Percentiles rank a stretch among this genome's conserved stretches.
phyloP scores from a whole-genome alignment of 1,139 yeast genomes.

The Scheffersomyces quercinus region DNA sequence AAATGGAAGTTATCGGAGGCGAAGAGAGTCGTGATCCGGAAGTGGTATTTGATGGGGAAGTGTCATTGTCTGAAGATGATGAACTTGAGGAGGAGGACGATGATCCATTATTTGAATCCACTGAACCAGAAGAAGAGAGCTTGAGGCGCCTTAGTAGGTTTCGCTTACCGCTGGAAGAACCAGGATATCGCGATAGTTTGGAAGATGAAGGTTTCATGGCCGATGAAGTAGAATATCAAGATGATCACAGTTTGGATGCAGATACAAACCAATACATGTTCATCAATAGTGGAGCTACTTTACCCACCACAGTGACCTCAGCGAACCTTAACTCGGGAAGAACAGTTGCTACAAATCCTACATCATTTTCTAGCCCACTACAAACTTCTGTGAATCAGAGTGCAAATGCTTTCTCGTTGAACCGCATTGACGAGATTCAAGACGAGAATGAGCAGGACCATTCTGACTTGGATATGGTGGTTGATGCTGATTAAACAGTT shows the following conservation, averaged over 20 bases:
- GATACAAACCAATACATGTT: conserved; percentile 12
- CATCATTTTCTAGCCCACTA: conserved; percentile 14
- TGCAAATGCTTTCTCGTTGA: conserved; percentile 1
- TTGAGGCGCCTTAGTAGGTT: conserved; percentile 5
- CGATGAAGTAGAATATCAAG: conserved; percentile 57
- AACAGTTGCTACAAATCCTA: conserved; percentile 20
- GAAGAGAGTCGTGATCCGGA: conserved; percentile 50
- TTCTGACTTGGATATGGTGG: conserved; percentile 52
- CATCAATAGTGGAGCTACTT: conserved; percentile 19
- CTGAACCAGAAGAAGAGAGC: conserved; percentile 8
- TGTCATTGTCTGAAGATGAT: conserved; percentile 10
- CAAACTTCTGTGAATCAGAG: conserved; percentile 1
- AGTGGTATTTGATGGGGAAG: conserved; percentile 44
- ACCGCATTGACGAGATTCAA: conserved; percentile 2
- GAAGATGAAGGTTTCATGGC: conserved; percentile 51
- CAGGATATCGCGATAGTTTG: conserved; percentile 9
- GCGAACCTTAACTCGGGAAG: conserved; percentile 17
- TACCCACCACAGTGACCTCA: conserved; percentile 13
- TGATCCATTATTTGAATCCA: conserved; percentile 7
- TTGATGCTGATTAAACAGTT: conserved; percentile 32
- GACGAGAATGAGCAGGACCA: conserved; percentile 15
- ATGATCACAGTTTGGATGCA: conserved; percentile 44
- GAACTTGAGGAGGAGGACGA: conserved; percentile 15
- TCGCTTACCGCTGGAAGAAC: background rate
- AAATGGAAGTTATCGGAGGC: conserved; percentile 3